Evolutionary conservation across 208 protist species (phyloP).

Genomic region (Trichomonas tenax): DNA sequence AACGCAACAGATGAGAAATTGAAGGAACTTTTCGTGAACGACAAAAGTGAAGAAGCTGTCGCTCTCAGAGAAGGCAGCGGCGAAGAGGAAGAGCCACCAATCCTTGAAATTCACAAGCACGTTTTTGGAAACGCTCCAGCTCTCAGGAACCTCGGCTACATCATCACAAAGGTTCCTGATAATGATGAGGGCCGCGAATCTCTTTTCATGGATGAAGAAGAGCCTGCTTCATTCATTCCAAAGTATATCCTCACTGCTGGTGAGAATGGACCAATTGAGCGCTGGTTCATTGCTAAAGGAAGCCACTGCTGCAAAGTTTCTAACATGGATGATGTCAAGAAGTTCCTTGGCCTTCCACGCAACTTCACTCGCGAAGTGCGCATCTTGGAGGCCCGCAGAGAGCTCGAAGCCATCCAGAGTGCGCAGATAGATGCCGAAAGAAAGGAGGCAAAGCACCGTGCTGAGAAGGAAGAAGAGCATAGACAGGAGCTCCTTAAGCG

Average conservation of each 20-base stretch:
- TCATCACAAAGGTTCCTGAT: background rate
- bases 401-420: background rate
- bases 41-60: constrained; percentile 5
- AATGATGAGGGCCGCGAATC: background rate
- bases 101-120: background rate
- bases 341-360: background rate
- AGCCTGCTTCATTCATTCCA: background rate
- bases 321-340: background rate
- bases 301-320: background rate
- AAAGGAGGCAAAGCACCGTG: background rate
- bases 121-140: background rate
- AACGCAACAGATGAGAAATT: background rate
- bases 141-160: background rate
- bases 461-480: background rate
- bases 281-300: background rate
- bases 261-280: background rate
- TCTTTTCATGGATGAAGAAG: background rate
- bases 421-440: background rate
- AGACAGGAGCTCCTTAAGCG: background rate
- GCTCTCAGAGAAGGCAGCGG: background rate
- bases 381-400: background rate
- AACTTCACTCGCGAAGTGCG: background rate
- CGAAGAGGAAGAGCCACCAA: background rate
- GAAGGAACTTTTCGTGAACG: background rate
- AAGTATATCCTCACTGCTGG: background rate